Percentiles rank a stretch among this genome's conserved stretches.
These are phyloP conservation scores for Neurospora hispaniola DNA, from an alignment of 495 filamentous ascomycete genomes.

Conservation along the genomic window DNA sequence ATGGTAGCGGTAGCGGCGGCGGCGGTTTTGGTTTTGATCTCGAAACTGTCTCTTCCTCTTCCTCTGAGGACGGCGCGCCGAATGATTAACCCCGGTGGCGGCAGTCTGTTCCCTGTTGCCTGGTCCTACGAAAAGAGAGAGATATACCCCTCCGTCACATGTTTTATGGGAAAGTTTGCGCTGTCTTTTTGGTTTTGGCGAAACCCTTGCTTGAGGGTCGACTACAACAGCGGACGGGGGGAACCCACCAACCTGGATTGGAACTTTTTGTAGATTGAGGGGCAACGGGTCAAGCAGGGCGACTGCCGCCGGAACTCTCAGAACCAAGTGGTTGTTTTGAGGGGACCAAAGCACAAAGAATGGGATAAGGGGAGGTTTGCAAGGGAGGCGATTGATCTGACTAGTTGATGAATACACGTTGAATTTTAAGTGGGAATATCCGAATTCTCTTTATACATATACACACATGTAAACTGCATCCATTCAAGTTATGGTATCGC, in stretches of 20 bases:
- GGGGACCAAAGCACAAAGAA: not conserved
- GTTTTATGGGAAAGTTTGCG: not conserved
- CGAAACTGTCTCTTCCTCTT: conserved; percentile 2
- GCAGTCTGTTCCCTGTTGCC: conserved; percentile 43
- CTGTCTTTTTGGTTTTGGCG: not conserved
- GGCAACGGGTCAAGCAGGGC: conserved; percentile 34
- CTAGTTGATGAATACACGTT: not conserved
- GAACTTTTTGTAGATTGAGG: conserved; percentile 32
- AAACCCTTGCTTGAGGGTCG: not conserved
- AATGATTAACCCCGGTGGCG: conserved; percentile 32
- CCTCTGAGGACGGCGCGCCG: conserved; percentile 34
- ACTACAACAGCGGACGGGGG: not conserved
- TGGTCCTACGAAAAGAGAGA: conserved; percentile 33
- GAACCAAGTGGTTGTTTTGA: not conserved
- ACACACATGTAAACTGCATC: not conserved
- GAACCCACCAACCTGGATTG: not conserved
- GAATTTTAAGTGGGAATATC: not conserved
- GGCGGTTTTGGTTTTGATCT: conserved; percentile 18
- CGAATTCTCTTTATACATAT: too few relatives aligned
- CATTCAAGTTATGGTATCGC: not conserved
- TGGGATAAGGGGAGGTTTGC: not conserved
- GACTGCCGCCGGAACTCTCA: conserved; percentile 23
- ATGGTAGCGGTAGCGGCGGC: conserved; percentile 11
- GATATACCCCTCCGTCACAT: not conserved
- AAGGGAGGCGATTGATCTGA: not conserved